A percentile compares a stretch with the other conserved stretches of the same genome.
Conservation (phyloP, 495 filamentous ascomycete genomes). For the Achaetomiella virescens region DNA sequence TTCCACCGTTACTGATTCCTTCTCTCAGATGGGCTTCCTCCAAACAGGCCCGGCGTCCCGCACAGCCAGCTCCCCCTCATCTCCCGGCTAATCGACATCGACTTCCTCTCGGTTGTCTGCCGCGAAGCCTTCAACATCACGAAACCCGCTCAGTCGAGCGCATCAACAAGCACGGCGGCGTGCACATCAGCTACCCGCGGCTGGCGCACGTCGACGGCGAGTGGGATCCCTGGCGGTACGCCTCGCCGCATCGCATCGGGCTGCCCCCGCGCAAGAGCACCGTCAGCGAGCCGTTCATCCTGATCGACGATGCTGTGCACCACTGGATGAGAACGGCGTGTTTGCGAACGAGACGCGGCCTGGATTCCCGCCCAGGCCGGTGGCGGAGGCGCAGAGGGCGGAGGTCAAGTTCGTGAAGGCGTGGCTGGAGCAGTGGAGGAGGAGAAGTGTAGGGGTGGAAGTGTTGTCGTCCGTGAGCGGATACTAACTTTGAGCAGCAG, state of each 20-base stretch:
- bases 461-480: neutral
- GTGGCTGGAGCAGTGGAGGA: slow-evolving; percentile 58
- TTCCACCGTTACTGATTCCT: slow-evolving; percentile 5
- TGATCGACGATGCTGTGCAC: slow-evolving; percentile 59
- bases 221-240: slow-evolving; percentile 63
- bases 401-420: slow-evolving; percentile 54
- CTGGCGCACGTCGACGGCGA: slow-evolving; percentile 64
- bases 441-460: slow-evolving; percentile 3
- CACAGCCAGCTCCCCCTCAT: slow-evolving; percentile 53
- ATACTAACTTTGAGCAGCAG: slow-evolving; percentile 2
- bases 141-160: slow-evolving; percentile 43
- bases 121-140: slow-evolving; percentile 57
- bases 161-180: slow-evolving; percentile 68
- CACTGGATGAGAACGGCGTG: slow-evolving; percentile 68
- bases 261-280: slow-evolving; percentile 46
- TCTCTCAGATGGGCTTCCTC: slow-evolving; percentile 60
- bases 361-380: slow-evolving; percentile 46
- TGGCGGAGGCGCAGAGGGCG: slow-evolving; percentile 48
- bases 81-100: slow-evolving; percentile 54
- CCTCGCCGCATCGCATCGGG: slow-evolving; percentile 54
- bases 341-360: slow-evolving; percentile 53
- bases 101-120: slow-evolving; percentile 51
- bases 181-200: slow-evolving; percentile 54
- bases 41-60: slow-evolving; percentile 59
- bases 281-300: slow-evolving; percentile 51